A percentile compares a stretch with the other conserved stretches of the same genome.
Conservation (phyloP, 768 basidiomycete species). For the Antrodiella citrinella region DNA sequence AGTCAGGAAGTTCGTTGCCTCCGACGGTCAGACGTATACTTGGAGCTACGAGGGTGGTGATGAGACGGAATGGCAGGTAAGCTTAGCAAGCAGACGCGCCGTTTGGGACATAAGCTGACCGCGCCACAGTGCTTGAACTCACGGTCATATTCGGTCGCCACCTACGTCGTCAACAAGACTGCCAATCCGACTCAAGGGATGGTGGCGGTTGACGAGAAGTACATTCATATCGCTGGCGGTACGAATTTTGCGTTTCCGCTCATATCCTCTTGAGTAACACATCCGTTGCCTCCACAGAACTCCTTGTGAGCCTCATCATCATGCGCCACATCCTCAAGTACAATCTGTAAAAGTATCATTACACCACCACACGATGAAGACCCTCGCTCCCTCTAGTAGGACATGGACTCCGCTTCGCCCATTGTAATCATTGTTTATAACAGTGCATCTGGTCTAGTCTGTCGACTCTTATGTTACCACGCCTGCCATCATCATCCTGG, state of each 20-base stretch:
- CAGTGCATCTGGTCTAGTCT: background rate
- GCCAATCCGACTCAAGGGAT: conserved; percentile 37
- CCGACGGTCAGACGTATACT: conserved; percentile 52
- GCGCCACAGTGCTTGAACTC: conserved; percentile 44
- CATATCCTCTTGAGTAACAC: background rate
- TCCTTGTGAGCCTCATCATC: conserved; percentile 53
- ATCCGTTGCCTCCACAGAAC: conserved; percentile 32
- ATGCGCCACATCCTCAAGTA: conserved; percentile 54
- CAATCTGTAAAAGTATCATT: conserved; percentile 24
- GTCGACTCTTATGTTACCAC: too few species aligned
- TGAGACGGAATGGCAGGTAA: conserved; percentile 36
- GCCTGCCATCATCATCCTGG: too few species aligned
- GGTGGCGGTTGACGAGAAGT: conserved; percentile 56
- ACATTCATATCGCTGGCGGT: conserved; percentile 49
- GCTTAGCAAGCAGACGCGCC: background rate
- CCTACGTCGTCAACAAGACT: conserved; percentile 31
- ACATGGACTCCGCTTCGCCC: background rate
- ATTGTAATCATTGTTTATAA: background rate
- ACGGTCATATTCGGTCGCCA: conserved; percentile 44
- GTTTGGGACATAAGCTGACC: background rate
- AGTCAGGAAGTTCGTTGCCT: conserved; percentile 45
- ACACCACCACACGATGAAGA: background rate
- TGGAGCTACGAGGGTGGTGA: conserved; percentile 37
- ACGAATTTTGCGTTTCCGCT: conserved; percentile 13
- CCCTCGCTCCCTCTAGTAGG: background rate